phyloP scores from a whole-genome alignment of 495 filamentous ascomycete species.

The Penicillium taxi region DNA sequence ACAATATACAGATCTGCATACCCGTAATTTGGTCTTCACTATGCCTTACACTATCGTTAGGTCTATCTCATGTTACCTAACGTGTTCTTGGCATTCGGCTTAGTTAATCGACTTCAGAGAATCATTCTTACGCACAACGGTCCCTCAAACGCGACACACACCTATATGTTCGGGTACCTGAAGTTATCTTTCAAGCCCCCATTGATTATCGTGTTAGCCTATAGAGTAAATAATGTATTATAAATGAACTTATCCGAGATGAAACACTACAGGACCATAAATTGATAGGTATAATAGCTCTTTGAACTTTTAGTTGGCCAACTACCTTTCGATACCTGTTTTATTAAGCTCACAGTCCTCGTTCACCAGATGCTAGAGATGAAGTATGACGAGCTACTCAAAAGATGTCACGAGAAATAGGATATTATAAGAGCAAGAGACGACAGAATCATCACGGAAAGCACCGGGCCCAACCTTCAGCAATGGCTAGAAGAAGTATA shows the following conservation, averaged over 20 bases:
- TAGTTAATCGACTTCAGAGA: slow-evolving; percentile 39
- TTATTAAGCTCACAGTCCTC: slow-evolving; percentile 25
- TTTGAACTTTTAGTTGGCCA: slow-evolving; percentile 34
- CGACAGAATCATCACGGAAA: slow-evolving; percentile 8
- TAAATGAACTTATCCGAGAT: slow-evolving; percentile 15
- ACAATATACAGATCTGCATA: slow-evolving; percentile 34
- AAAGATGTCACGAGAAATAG: slow-evolving; percentile 23
- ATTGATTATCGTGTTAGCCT: slow-evolving; percentile 38
- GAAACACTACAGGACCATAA: neutral
- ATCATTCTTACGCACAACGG: slow-evolving; percentile 23
- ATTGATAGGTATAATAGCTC: slow-evolving; percentile 23
- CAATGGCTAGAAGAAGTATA: slow-evolving; percentile 34
- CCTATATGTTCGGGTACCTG: slow-evolving; percentile 34
- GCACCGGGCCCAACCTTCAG: slow-evolving; percentile 18
- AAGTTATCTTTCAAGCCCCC: slow-evolving; percentile 32
- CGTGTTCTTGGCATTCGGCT: slow-evolving; percentile 12
- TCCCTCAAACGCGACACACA: slow-evolving; percentile 26
- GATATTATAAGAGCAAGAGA: slow-evolving; percentile 15
- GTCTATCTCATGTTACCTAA: slow-evolving; percentile 16
- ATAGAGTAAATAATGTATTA: slow-evolving; percentile 38
- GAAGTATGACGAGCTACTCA: slow-evolving; percentile 24
- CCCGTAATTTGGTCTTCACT: slow-evolving; percentile 41
- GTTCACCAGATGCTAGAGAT: slow-evolving; percentile 29
- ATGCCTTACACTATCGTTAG: slow-evolving; percentile 26
- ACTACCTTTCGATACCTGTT: slow-evolving; percentile 29